Evolutionary conservation across 2,329 filamentous ascomycete genomes (phyloP).

Genomic region (Claviceps pazoutovae): DNA sequence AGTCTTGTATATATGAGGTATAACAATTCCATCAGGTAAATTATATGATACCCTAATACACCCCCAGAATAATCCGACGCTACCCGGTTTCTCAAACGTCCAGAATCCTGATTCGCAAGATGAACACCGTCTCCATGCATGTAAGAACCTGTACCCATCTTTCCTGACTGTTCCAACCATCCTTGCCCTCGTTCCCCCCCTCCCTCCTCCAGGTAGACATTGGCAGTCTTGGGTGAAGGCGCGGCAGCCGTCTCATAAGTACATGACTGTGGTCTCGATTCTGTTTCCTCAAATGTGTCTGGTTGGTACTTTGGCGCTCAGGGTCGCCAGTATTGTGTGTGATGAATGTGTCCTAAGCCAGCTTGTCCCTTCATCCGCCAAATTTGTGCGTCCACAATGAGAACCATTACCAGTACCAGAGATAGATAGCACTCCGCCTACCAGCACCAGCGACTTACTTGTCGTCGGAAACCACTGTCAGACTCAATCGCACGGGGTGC

Average conservation of each 20-base stretch:
- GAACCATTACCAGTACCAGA: no score
- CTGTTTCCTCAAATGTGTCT: background rate
- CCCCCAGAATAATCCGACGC: background rate
- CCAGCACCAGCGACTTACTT: background rate
- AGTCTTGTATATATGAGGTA: no score
- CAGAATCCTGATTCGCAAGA: no score
- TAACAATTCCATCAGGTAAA: no score
- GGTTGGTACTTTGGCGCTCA: background rate
- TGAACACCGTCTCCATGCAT: no score
- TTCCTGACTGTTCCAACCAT: background rate
- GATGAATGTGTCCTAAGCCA: background rate
- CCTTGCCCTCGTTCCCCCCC: background rate
- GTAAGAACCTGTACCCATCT: background rate
- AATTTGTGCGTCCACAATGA: background rate
- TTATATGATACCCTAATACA: no score
- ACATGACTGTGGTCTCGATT: background rate
- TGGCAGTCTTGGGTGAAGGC: background rate
- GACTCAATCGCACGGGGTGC: slow-evolving; percentile 25
- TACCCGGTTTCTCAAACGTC: background rate
- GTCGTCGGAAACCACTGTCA: background rate
- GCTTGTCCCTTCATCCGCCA: background rate
- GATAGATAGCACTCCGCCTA: no score
- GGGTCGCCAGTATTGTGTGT: background rate
- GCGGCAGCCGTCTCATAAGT: background rate
- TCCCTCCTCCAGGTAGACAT: background rate